Percentiles rank a stretch among this genome's conserved stretches.
These are phyloP conservation scores for Yarrowia keelungensis DNA, from an alignment of 805 yeast genomes.

Conservation along the genomic window DNA sequence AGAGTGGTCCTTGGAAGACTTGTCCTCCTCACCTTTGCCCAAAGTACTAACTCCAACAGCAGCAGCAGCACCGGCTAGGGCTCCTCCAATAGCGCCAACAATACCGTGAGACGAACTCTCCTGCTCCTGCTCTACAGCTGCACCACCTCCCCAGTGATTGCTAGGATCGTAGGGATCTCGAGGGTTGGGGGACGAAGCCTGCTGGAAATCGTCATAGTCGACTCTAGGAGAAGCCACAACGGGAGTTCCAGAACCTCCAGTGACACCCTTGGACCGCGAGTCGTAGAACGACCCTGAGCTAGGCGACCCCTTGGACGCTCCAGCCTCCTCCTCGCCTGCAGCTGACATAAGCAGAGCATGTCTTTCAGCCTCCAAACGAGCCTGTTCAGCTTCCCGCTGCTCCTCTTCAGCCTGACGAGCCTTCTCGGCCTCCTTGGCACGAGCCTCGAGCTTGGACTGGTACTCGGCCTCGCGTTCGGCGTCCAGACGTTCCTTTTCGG, in stretches of 20 bases:
- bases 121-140: not conserved
- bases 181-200: not conserved
- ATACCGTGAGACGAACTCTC: too few species aligned
- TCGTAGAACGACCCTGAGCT: not conserved
- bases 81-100: slow-evolving; percentile 1
- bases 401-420: slow-evolving; percentile 30
- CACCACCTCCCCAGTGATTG: slow-evolving; percentile 14
- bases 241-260: not conserved
- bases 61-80: not conserved
- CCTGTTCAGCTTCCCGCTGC: slow-evolving; percentile 17
- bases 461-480: slow-evolving; percentile 30
- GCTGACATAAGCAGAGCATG: slow-evolving; percentile 29
- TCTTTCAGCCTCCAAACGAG: slow-evolving; percentile 23
- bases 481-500: slow-evolving; percentile 14
- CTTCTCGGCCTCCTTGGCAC: slow-evolving; percentile 29
- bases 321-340: slow-evolving; percentile 3
- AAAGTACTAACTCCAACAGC: not conserved
- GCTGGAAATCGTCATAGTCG: not conserved
- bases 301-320: not conserved
- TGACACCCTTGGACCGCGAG: not conserved
- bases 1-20: not conserved
- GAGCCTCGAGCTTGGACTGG: slow-evolving; percentile 23
- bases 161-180: slow-evolving; percentile 32
- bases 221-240: slow-evolving; percentile 12
- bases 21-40: not conserved